A percentile compares a stretch with the other conserved stretches of the same genome.
Conservation (phyloP, 75 land plant genomes). For the Sequoiadendron giganteum region DNA sequence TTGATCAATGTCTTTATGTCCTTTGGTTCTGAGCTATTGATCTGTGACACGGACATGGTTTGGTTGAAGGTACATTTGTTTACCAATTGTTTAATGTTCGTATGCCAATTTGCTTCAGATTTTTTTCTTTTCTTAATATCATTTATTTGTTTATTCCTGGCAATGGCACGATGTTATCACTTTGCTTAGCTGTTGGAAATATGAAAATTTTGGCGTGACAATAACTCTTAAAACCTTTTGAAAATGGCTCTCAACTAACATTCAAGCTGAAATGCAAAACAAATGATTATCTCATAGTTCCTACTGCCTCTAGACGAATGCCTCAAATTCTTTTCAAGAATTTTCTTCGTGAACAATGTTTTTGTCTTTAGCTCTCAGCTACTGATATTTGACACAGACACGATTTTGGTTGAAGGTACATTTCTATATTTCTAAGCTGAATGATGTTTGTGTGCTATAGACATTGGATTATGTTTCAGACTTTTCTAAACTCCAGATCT, state of each 20-base stretch:
- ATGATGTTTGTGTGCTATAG: background rate
- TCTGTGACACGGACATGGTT: slow-evolving; percentile 99
- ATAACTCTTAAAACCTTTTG: background rate
- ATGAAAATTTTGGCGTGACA: background rate
- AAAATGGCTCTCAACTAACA: background rate
- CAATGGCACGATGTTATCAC: background rate
- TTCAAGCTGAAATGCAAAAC: background rate
- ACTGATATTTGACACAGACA: slow-evolving; percentile 92
- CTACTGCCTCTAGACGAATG: background rate
- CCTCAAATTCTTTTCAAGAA: background rate
- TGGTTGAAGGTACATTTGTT: slow-evolving; percentile 78
- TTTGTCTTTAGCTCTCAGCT: slow-evolving; percentile 76
- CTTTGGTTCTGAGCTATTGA: slow-evolving; percentile 73
- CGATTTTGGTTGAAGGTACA: slow-evolving; percentile 92
- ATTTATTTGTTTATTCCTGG: background rate
- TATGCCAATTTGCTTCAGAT: background rate
- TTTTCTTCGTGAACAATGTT: slow-evolving; percentile 25
- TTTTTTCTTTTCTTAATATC: background rate
- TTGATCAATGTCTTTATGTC: slow-evolving; percentile 78
- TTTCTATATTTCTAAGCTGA: background rate
- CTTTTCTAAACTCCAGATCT: too few relatives aligned
- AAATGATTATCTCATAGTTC: background rate
- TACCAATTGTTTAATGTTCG: background rate
- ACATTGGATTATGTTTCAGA: too few relatives aligned
- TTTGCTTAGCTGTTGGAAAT: background rate